Percentiles rank a stretch among this genome's conserved stretches.
Evolutionary conservation across 2,329 filamentous ascomycete genomes (phyloP).

Genomic region (Penicillium nordicum): DNA sequence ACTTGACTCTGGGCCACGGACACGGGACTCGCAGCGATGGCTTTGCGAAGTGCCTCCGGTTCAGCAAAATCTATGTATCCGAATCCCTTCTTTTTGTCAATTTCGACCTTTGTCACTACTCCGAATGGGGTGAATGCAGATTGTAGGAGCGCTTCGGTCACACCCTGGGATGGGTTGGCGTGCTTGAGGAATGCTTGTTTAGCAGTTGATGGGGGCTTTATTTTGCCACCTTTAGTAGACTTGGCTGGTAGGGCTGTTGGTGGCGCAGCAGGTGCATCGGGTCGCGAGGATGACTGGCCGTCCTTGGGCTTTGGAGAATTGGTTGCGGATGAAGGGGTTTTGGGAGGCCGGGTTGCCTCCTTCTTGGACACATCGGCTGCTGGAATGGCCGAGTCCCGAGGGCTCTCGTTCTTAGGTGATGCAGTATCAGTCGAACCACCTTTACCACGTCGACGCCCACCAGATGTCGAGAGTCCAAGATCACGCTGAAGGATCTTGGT

Average conservation of each 20-base stretch:
- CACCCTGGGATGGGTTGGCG: conserved; percentile 83
- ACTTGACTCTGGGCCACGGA: conserved; percentile 80
- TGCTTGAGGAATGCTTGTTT: conserved; percentile 70
- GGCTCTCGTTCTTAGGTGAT: conserved; percentile 23
- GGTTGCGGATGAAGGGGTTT: conserved; percentile 12
- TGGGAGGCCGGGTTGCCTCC: conserved; percentile 21
- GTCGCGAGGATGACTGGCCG: conserved; percentile 22
- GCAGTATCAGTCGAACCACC: conserved; percentile 24
- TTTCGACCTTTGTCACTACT: conserved; percentile 73
- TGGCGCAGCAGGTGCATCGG: conserved; percentile 16
- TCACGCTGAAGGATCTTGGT: conserved; percentile 62
- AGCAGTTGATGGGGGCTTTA: conserved; percentile 29
- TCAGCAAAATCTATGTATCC: conserved; percentile 88
- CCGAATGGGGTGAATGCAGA: conserved; percentile 73
- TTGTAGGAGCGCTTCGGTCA: conserved; percentile 76
- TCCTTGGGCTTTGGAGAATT: conserved; percentile 21
- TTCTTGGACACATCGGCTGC: conserved; percentile 20
- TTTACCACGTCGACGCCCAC: conserved; percentile 42
- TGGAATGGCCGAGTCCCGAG: conserved; percentile 11
- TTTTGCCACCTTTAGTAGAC: conserved; percentile 26
- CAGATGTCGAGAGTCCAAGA: conserved; percentile 52
- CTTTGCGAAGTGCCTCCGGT: conserved; percentile 68
- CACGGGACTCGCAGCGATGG: conserved; percentile 76
- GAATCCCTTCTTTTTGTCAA: conserved; percentile 92
- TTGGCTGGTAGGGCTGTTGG: conserved; percentile 20